Conservation (phyloP, 1,284 basidiomycete species). For the Ustilago tritici region DNA sequence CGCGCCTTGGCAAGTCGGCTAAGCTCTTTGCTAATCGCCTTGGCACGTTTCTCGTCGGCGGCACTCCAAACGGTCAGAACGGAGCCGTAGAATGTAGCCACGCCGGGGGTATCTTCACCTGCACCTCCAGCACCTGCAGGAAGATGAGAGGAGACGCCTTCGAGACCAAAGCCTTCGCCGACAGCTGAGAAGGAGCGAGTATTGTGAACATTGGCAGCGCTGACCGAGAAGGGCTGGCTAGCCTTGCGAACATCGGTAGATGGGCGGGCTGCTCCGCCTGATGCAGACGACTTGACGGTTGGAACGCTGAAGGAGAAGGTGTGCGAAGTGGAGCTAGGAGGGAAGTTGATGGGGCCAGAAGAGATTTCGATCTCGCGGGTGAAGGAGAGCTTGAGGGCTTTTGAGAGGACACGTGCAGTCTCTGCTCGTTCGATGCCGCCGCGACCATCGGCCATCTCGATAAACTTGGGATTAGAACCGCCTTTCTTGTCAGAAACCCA, state of each 20-base stretch:
- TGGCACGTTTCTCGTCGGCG: conserved; percentile 58
- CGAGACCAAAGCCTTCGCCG: conserved; percentile 71
- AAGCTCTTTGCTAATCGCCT: conserved; percentile 62
- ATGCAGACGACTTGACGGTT: conserved; percentile 50
- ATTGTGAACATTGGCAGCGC: conserved; percentile 52
- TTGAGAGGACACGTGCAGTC: conserved; percentile 60
- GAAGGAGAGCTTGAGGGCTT: conserved; percentile 77
- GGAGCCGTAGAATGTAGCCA: conserved; percentile 63
- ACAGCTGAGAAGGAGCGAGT: conserved; percentile 65
- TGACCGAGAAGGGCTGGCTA: conserved; percentile 43
- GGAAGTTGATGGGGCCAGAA: conserved; percentile 59
- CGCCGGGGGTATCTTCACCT: conserved; percentile 53
- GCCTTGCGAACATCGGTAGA: conserved; percentile 48
- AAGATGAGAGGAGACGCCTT: conserved; percentile 82
- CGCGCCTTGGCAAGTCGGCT: conserved; percentile 45
- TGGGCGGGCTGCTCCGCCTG: conserved; percentile 26
- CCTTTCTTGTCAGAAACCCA: conserved; percentile 58
- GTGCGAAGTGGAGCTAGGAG: conserved; percentile 82
- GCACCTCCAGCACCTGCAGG: conserved; percentile 70
- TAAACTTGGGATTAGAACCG: conserved; percentile 62
- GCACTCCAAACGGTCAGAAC: conserved; percentile 59
- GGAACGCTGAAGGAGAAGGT: conserved; percentile 81
- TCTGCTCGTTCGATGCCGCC: conserved; percentile 61
- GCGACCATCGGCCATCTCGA: conserved; percentile 66
- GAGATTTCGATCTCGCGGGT: conserved; percentile 89